Evolutionary conservation across 2,329 filamentous ascomycete species (phyloP).

Genomic region (Epichloe glyceriae): DNA sequence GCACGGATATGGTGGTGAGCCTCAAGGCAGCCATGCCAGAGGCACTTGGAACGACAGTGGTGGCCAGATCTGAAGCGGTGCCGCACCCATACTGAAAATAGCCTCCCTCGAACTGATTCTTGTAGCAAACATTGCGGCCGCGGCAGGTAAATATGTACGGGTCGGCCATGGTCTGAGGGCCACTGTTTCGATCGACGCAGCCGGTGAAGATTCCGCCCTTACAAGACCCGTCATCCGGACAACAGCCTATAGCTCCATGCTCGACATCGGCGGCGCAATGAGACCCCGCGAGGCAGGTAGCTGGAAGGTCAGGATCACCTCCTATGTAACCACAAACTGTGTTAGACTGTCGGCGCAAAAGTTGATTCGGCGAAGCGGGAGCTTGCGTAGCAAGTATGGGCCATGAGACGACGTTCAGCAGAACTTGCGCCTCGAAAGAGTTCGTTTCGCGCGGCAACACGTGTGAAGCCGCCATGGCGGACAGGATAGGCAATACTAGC

Average conservation of each 20-base stretch:
- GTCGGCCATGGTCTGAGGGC: conserved; percentile 35
- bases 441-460: conserved; percentile 28
- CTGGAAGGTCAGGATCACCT: conserved; percentile 36
- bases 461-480: conserved; percentile 22
- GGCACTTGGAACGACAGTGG: conserved; percentile 34
- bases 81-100: conserved; percentile 46
- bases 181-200: conserved; percentile 40
- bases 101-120: conserved; percentile 40
- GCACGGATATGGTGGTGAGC: conserved; percentile 26
- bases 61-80: conserved; percentile 31
- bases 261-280: conserved; percentile 42
- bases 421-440: conserved; percentile 19
- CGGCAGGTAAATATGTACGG: conserved; percentile 44
- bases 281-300: conserved; percentile 43
- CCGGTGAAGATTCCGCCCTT: conserved; percentile 43
- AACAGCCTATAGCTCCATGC: conserved; percentile 41
- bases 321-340: conserved; percentile 47
- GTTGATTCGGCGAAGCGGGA: conserved; percentile 22
- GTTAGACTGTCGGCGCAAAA: conserved; percentile 32
- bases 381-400: conserved; percentile 21
- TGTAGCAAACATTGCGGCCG: conserved; percentile 40
- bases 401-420: conserved; percentile 26
- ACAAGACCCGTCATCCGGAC: conserved; percentile 37
- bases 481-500: conserved; percentile 21
- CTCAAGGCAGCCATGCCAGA: conserved; percentile 23